Conservation (phyloP, 2,329 filamentous ascomycete species). For the Bipolaris cookei region DNA sequence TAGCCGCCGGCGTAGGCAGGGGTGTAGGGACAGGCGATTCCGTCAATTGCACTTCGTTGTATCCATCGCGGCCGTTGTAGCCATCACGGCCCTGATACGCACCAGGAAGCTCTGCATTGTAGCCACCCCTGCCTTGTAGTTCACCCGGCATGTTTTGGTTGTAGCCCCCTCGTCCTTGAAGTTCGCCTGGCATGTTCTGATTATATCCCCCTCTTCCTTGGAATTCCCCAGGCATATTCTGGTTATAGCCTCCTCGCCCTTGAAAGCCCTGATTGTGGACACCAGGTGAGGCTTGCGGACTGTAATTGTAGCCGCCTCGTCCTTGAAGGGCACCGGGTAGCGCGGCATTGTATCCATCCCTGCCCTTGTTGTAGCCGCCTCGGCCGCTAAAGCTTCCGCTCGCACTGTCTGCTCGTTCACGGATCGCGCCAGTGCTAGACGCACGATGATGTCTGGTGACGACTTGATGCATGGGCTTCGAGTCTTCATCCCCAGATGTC, state of each 20-base stretch:
- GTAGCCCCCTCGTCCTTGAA: slow-evolving; percentile 43
- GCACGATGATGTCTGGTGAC: slow-evolving; percentile 40
- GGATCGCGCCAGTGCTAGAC: slow-evolving; percentile 36
- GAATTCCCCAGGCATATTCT: slow-evolving; percentile 33
- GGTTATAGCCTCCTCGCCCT: slow-evolving; percentile 42
- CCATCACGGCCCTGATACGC: slow-evolving; percentile 45
- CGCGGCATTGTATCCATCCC: slow-evolving; percentile 45
- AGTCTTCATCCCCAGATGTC: slow-evolving; percentile 37
- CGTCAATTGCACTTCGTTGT: slow-evolving; percentile 36
- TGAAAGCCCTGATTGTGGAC: slow-evolving; percentile 29
- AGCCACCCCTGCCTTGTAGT: slow-evolving; percentile 41
- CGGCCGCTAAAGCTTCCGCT: slow-evolving; percentile 40
- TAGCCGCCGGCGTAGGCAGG: slow-evolving; percentile 28
- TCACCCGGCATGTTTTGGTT: slow-evolving; percentile 35
- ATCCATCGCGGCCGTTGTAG: slow-evolving; percentile 45
- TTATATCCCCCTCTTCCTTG: slow-evolving; percentile 45
- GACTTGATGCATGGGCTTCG: slow-evolving; percentile 36
- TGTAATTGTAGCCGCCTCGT: slow-evolving; percentile 24
- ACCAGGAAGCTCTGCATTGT: slow-evolving; percentile 39
- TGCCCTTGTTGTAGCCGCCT: slow-evolving; percentile 44
- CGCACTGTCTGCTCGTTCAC: slow-evolving; percentile 43
- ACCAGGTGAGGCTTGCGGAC: slow-evolving; percentile 25
- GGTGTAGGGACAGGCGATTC: slow-evolving; percentile 46
- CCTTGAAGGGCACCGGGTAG: slow-evolving; percentile 37
- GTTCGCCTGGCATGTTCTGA: slow-evolving; percentile 38